phyloP scores from a whole-genome alignment of 176 grass and related monocot genomes.

The Musa itinerans region DNA sequence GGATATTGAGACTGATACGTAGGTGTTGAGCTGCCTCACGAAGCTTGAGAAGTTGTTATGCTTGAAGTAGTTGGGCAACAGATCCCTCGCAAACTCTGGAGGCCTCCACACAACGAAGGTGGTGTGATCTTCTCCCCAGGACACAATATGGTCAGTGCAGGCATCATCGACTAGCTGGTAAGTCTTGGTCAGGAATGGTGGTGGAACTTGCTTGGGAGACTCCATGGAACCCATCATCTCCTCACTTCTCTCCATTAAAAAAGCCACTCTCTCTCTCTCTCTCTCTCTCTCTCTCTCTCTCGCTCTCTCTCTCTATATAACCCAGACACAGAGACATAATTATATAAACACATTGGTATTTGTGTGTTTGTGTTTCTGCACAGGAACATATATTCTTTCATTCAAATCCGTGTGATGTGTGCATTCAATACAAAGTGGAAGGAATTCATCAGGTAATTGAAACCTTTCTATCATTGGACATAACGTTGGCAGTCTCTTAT shows the following conservation, averaged over 20 bases:
- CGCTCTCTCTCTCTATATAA: neutral
- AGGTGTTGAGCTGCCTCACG: conserved; percentile 16
- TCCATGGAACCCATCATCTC: conserved; percentile 77
- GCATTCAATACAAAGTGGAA: neutral
- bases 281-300: conserved; percentile 7
- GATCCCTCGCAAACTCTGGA: conserved; percentile 70
- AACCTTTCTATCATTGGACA: neutral
- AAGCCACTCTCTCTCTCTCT: conserved; percentile 38
- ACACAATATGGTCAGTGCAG: conserved; percentile 90
- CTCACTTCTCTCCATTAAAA: conserved; percentile 46
- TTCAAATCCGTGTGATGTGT: neutral
- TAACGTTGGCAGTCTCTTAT: too few species aligned
- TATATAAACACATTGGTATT: too few species aligned
- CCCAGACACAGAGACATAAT: too few species aligned
- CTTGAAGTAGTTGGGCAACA: conserved; percentile 38
- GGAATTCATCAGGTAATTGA: neutral
- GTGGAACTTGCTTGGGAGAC: conserved; percentile 57
- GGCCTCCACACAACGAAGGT: conserved; percentile 90
- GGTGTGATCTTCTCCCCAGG: conserved; percentile 68
- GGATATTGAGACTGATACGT: conserved; percentile 58
- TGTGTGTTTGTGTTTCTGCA: conserved; percentile 5
- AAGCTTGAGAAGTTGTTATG: conserved; percentile 21
- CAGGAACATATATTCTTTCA: too few species aligned
- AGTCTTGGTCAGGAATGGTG: conserved; percentile 89
- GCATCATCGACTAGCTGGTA: conserved; percentile 97